These are phyloP conservation scores for Aristolochia fimbriata DNA, from an alignment of 164 flowering plant species.

Conservation along the genomic window DNA sequence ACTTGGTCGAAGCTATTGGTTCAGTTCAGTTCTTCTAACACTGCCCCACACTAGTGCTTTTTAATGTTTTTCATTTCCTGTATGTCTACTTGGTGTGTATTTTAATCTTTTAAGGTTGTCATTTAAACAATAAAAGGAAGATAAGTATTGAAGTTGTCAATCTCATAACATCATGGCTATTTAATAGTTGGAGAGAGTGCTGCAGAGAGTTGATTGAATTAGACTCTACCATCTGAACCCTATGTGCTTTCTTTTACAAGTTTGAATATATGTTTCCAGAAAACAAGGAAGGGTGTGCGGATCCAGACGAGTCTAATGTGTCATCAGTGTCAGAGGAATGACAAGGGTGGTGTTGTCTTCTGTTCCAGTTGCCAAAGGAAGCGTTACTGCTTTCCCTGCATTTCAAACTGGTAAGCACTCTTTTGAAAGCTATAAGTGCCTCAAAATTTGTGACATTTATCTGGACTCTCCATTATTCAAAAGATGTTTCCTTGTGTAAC, in stretches of 20 bases:
- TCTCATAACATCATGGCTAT: too few species aligned
- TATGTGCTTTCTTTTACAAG: not conserved
- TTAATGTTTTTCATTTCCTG: too few species aligned
- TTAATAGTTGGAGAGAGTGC: too few species aligned
- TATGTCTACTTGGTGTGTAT: too few species aligned
- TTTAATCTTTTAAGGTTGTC: too few species aligned
- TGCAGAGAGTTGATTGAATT: too few species aligned
- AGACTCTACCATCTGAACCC: not conserved
- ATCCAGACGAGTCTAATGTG: slow-evolving; percentile 10
- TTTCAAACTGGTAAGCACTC: slow-evolving; percentile 5
- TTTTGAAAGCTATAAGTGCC: not conserved
- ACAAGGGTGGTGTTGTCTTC: slow-evolving; percentile 10
- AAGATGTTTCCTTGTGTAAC: not conserved
- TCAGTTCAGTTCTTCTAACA: too few species aligned
- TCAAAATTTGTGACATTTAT: not conserved
- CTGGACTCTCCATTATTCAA: not conserved
- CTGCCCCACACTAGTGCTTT: too few species aligned
- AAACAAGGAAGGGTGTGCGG: not conserved
- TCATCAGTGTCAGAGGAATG: slow-evolving; percentile 11
- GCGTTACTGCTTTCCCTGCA: slow-evolving; percentile 10
- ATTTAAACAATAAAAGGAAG: too few species aligned
- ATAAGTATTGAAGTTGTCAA: too few species aligned
- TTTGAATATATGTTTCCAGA: not conserved
- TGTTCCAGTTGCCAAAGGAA: slow-evolving; percentile 12
- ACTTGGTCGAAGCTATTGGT: too few species aligned